Conservation (phyloP, 208 protist genomes). For the Crithidia sp. region DNA sequence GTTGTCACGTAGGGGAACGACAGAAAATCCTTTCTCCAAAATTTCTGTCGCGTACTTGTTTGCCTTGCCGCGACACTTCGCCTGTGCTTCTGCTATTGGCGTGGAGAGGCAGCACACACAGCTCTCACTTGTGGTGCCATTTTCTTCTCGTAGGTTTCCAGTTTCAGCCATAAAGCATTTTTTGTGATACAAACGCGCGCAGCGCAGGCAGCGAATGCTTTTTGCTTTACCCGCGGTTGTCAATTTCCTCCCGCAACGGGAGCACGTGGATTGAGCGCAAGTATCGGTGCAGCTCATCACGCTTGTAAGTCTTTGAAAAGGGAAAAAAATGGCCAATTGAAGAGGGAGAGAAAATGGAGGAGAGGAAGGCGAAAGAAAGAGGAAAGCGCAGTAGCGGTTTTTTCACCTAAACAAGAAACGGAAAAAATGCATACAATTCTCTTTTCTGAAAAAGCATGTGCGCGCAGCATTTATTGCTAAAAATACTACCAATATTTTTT, state of each 20-base stretch:
- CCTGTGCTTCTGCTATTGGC: neutral
- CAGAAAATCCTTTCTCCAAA: conserved; percentile 58
- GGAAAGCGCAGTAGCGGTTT: no score
- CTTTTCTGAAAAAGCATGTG: no score
- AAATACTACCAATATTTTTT: no score
- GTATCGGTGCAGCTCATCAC: neutral
- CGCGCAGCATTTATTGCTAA: no score
- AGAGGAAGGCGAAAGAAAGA: neutral
- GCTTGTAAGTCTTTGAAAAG: neutral
- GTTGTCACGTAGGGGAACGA: conserved; percentile 42
- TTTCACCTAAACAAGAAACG: no score
- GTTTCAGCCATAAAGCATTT: conserved; percentile 63
- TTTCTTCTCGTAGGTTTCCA: conserved; percentile 23
- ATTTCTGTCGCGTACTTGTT: conserved; percentile 47
- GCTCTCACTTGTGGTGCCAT: neutral
- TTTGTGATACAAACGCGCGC: conserved; percentile 39
- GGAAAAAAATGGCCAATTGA: neutral
- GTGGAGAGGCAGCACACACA: conserved; percentile 65
- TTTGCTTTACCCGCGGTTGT: neutral
- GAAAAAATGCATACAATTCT: no score
- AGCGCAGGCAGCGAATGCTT: conserved; percentile 27
- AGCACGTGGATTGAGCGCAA: conserved; percentile 3
- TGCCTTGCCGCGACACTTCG: conserved; percentile 3
- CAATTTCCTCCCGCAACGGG: conserved; percentile 19
- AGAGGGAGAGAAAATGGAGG: neutral